A percentile compares a stretch with the other conserved stretches of the same genome.
phyloP scores from a whole-genome alignment of 257 asterid genomes.

The Cynanchum wilfordii region DNA sequence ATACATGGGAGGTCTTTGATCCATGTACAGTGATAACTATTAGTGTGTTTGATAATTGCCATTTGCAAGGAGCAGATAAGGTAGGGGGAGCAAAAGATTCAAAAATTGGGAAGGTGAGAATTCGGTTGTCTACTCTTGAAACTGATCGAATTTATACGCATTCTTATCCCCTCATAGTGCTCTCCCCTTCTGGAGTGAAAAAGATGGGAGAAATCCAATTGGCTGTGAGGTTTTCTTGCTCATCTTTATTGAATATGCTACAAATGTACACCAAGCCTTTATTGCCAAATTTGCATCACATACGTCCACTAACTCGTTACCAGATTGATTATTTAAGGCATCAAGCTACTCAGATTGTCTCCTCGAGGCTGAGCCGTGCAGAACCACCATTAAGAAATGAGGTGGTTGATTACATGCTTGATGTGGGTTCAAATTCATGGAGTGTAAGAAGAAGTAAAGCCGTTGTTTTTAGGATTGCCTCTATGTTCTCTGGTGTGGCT shows the following conservation, averaged over 20 bases:
- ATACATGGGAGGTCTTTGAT: constrained; percentile 89
- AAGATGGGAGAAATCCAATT: constrained; percentile 83
- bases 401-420: constrained; percentile 82
- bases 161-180: constrained; percentile 66
- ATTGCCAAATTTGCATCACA: constrained; percentile 60
- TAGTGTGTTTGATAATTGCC: constrained; percentile 71
- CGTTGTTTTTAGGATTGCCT: constrained; percentile 49
- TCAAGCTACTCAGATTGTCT: constrained; percentile 73
- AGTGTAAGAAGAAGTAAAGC: constrained; percentile 81
- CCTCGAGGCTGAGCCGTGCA: constrained; percentile 56
- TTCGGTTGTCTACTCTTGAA: constrained; percentile 67
- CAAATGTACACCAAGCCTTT: constrained; percentile 53
- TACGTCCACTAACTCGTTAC: constrained; percentile 55
- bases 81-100: constrained; percentile 45
- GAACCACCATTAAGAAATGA: constrained; percentile 83
- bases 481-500: constrained; percentile 34
- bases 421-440: constrained; percentile 85
- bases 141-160: constrained; percentile 71
- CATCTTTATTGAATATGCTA: constrained; percentile 50
- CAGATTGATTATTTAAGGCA: constrained; percentile 64
- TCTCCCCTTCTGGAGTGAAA: constrained; percentile 60
- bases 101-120: constrained; percentile 73
- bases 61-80: constrained; percentile 50
- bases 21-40: constrained; percentile 81
- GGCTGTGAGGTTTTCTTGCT: constrained; percentile 73